phyloP scores from a whole-genome alignment of 345 rosid species.

The Camelina hispida region DNA sequence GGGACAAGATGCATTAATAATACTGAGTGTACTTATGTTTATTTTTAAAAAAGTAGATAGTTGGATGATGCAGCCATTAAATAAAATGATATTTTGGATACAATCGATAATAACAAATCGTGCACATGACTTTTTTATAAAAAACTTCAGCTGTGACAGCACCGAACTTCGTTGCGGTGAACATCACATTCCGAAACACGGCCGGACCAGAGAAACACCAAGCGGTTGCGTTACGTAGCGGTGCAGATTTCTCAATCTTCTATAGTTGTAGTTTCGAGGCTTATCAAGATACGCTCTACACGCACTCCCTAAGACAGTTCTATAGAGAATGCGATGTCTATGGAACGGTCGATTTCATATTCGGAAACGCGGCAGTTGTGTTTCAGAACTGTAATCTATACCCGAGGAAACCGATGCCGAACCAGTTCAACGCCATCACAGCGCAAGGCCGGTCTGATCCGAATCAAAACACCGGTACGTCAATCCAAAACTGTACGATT shows the following conservation, averaged over 20 bases:
- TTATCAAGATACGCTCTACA: conserved; percentile 87
- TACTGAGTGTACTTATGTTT: not conserved
- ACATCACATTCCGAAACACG: conserved; percentile 85
- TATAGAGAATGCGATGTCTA: conserved; percentile 88
- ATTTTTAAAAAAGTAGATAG: not conserved
- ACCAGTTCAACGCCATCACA: conserved; percentile 86
- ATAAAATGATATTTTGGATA: not conserved
- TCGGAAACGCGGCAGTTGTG: conserved; percentile 89
- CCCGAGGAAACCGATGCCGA: conserved; percentile 74
- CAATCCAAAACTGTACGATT: conserved; percentile 68
- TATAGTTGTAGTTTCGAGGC: conserved; percentile 87
- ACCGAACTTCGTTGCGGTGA: conserved; percentile 76
- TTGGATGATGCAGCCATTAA: not conserved
- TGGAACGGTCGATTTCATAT: conserved; percentile 92
- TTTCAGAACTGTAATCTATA: conserved; percentile 76
- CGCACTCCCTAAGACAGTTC: conserved; percentile 84
- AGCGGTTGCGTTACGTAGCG: conserved; percentile 83
- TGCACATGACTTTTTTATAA: not conserved
- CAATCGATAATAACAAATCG: not conserved
- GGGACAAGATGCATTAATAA: conserved; percentile 34
- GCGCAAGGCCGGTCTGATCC: conserved; percentile 93
- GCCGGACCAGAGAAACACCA: conserved; percentile 90
- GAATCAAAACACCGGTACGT: conserved; percentile 86
- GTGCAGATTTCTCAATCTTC: conserved; percentile 80
- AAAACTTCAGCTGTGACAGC: conserved; percentile 89